A percentile compares a stretch with the other conserved stretches of the same genome.
Conservation (phyloP, 345 rosid species). For the Luvunga scandens region DNA sequence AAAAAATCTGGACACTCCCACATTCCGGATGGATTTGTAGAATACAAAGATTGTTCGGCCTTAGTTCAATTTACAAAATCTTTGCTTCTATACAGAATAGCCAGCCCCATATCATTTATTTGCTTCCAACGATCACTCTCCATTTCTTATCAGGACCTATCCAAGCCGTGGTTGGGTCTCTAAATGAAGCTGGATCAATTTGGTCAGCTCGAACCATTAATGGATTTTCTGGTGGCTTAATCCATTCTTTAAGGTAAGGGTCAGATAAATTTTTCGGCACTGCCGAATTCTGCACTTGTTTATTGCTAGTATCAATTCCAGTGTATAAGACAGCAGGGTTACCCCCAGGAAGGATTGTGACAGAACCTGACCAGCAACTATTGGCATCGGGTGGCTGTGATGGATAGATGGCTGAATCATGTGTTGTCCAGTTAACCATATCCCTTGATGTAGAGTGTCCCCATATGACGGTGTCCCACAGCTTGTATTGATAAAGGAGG, state of each 20-base stretch:
- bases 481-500: slow-evolving; percentile 74
- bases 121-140: slow-evolving; percentile 53
- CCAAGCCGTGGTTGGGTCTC: slow-evolving; percentile 83
- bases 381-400: slow-evolving; percentile 43
- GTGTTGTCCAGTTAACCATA: slow-evolving; percentile 64
- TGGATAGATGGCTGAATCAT: slow-evolving; percentile 46
- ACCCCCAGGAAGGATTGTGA: no score
- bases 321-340: slow-evolving; percentile 53
- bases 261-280: slow-evolving; percentile 51
- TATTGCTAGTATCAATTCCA: slow-evolving; percentile 36
- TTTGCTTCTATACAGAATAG: slow-evolving; percentile 45
- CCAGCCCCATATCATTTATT: slow-evolving; percentile 37
- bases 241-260: slow-evolving; percentile 55
- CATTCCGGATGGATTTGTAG: slow-evolving; percentile 51
- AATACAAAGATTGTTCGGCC: slow-evolving; percentile 44
- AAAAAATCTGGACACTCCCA: slow-evolving; percentile 91
- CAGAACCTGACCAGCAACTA: slow-evolving; percentile 31
- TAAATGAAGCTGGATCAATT: slow-evolving; percentile 35
- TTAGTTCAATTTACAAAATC: slow-evolving; percentile 53
- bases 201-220: slow-evolving; percentile 39
- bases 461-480: slow-evolving; percentile 65
- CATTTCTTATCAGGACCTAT: slow-evolving; percentile 51
- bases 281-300: slow-evolving; percentile 56
- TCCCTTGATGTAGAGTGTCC: slow-evolving; percentile 70
- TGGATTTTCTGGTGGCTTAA: slow-evolving; percentile 48